Conservation (phyloP, 2,329 filamentous ascomycete genomes). For the Botrytis cinerea region DNA sequence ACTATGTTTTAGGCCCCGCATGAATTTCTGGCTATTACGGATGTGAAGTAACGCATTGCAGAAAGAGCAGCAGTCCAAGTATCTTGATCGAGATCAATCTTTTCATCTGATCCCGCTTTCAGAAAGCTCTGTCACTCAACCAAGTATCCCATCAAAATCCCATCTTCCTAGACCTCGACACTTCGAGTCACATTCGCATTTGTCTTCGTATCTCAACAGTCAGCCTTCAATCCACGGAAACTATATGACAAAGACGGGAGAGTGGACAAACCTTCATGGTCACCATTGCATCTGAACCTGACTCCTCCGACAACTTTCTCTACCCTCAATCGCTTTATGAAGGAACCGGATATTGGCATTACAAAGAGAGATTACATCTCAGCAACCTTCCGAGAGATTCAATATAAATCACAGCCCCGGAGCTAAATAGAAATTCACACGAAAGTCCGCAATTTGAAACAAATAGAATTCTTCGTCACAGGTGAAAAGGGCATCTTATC, state of each 20-base stretch:
- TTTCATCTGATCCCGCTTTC: not conserved
- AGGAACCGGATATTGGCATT: not conserved
- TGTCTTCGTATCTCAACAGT: not conserved
- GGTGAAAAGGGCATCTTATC: slow-evolving; percentile 3
- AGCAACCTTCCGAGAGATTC: slow-evolving; percentile 2
- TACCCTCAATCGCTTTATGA: slow-evolving; percentile 9
- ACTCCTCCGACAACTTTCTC: not conserved
- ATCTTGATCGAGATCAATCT: slow-evolving; percentile 1
- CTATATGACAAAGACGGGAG: slow-evolving; percentile 3
- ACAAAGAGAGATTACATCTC: slow-evolving; percentile 16
- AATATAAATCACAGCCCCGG: not conserved
- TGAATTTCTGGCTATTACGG: slow-evolving; percentile 19
- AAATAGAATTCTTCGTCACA: not conserved
- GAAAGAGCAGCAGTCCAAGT: slow-evolving; percentile 1
- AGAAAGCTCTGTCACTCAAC: not conserved
- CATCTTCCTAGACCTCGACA: not conserved
- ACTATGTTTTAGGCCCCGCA: not conserved
- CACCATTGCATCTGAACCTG: not conserved
- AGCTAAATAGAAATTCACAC: not conserved
- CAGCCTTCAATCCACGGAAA: not conserved
- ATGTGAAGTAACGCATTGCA: slow-evolving; percentile 21
- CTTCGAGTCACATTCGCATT: not conserved
- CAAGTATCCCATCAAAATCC: not conserved
- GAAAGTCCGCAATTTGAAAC: not conserved
- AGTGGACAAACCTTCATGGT: slow-evolving; percentile 7